Evolutionary conservation across 257 asterid genomes (phyloP).

Genomic region (Paulownia fortunei): DNA sequence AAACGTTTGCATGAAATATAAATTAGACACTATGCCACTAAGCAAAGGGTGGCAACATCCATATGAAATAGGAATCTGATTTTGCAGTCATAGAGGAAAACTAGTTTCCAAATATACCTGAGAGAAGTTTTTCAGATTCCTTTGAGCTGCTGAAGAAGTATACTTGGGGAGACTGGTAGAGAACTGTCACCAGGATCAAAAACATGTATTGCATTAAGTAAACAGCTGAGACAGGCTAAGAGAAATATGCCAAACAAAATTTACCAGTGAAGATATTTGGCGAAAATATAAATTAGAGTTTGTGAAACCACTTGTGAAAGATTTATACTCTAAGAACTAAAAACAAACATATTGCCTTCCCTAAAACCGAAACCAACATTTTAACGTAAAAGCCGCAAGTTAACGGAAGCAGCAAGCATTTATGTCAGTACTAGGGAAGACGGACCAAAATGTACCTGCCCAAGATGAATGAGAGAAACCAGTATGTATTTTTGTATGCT

Average conservation of each 20-base stretch:
- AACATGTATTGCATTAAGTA: slow-evolving; percentile 5
- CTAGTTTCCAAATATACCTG: slow-evolving; percentile 46
- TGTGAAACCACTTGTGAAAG: neutral
- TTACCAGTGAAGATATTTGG: neutral
- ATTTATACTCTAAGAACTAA: neutral
- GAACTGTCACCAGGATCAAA: slow-evolving; percentile 49
- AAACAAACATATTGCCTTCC: neutral
- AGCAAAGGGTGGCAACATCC: neutral
- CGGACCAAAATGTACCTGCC: slow-evolving; percentile 47
- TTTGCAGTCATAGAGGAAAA: neutral
- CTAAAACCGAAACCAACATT: neutral
- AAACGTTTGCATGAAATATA: neutral
- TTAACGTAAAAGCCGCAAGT: neutral
- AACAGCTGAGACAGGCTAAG: neutral
- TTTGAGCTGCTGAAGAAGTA: slow-evolving; percentile 63
- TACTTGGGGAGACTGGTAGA: slow-evolving; percentile 61
- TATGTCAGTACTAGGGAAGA: neutral
- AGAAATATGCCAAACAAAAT: neutral
- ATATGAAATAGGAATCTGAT: neutral
- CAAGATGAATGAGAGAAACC: slow-evolving; percentile 64
- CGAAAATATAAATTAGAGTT: neutral
- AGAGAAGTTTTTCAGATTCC: slow-evolving; percentile 57
- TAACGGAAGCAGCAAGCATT: neutral
- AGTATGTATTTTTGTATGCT: slow-evolving; percentile 68
- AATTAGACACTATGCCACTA: neutral